Percentiles rank a stretch among this genome's conserved stretches.
These are phyloP conservation scores for Pulveroboletus sp. DNA, from an alignment of 768 basidiomycete species.

Conservation along the genomic window DNA sequence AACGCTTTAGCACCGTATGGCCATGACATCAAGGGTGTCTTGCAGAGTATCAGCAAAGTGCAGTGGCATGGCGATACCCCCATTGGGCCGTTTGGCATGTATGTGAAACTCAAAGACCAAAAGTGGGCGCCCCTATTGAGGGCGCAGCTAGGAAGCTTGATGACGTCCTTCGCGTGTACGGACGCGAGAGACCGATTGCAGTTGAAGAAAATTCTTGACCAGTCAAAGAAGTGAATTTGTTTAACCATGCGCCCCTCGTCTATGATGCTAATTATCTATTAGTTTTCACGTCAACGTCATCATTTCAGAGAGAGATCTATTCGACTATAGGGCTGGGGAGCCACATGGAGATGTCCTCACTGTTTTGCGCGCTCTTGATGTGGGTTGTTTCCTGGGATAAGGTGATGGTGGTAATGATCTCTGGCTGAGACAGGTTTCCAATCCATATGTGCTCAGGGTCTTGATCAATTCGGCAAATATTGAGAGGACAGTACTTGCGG, in stretches of 20 bases:
- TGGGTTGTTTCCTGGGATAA: slow-evolving; percentile 29
- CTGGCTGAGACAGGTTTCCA: slow-evolving; percentile 50
- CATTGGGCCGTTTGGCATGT: slow-evolving; percentile 74
- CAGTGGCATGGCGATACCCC: slow-evolving; percentile 65
- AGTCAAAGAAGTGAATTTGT: slow-evolving; percentile 57
- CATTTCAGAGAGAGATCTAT: slow-evolving; percentile 67
- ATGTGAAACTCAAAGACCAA: slow-evolving; percentile 68
- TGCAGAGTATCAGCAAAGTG: slow-evolving; percentile 46
- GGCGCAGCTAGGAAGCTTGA: slow-evolving; percentile 47
- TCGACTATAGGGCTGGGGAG: slow-evolving; percentile 77
- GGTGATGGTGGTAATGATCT: background rate
- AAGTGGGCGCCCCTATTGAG: slow-evolving; percentile 66
- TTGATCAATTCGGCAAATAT: slow-evolving; percentile 72
- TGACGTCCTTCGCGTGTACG: slow-evolving; percentile 74
- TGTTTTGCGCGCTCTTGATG: slow-evolving; percentile 77
- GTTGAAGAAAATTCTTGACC: slow-evolving; percentile 54
- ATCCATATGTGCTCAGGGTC: slow-evolving; percentile 72
- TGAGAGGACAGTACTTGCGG: slow-evolving; percentile 66
- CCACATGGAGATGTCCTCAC: slow-evolving; percentile 60
- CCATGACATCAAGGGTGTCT: slow-evolving; percentile 50
- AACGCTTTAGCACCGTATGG: slow-evolving; percentile 64
- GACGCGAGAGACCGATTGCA: slow-evolving; percentile 55
- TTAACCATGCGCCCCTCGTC: slow-evolving; percentile 3
- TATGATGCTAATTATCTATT: slow-evolving; percentile 8
- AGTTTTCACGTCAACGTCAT: slow-evolving; percentile 52